Conservation (phyloP, 768 basidiomycete species). For the Tricholoma sp. region DNA sequence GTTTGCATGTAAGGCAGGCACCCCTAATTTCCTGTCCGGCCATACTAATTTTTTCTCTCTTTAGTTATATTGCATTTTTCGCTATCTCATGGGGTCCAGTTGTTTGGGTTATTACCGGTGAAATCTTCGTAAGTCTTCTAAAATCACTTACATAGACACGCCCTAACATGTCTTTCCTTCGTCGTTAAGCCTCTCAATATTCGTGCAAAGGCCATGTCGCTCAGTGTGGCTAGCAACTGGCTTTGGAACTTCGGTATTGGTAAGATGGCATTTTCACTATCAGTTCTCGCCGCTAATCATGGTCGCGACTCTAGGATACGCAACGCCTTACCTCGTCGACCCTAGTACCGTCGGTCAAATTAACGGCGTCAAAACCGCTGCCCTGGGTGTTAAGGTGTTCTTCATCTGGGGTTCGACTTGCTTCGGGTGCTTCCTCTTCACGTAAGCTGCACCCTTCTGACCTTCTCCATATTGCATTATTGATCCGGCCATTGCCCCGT, state of each 20-base stretch:
- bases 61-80: conserved; percentile 33
- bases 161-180: not conserved
- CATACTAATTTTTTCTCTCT: not conserved
- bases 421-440: conserved; percentile 64
- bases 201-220: conserved; percentile 78
- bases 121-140: conserved; percentile 51
- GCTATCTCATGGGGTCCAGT: conserved; percentile 69
- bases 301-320: conserved; percentile 16
- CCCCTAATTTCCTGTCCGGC: conserved; percentile 23
- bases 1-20: conserved; percentile 36
- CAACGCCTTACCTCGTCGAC: conserved; percentile 55
- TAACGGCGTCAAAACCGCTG: conserved; percentile 29
- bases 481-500: not conserved
- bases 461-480: not conserved
- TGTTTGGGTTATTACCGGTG: conserved; percentile 65
- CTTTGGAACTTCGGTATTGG: conserved; percentile 77
- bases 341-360: conserved; percentile 9
- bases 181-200: conserved; percentile 56
- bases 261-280: conserved; percentile 27
- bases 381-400: conserved; percentile 72
- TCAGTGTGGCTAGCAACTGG: conserved; percentile 72
- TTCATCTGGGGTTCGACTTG: conserved; percentile 80
- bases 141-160: not conserved
- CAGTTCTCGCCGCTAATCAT: not conserved
- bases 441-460: conserved; percentile 46